These are phyloP conservation scores for Davidsoniella eucalypti DNA, from an alignment of 2,329 filamentous ascomycete genomes.

Conservation along the genomic window DNA sequence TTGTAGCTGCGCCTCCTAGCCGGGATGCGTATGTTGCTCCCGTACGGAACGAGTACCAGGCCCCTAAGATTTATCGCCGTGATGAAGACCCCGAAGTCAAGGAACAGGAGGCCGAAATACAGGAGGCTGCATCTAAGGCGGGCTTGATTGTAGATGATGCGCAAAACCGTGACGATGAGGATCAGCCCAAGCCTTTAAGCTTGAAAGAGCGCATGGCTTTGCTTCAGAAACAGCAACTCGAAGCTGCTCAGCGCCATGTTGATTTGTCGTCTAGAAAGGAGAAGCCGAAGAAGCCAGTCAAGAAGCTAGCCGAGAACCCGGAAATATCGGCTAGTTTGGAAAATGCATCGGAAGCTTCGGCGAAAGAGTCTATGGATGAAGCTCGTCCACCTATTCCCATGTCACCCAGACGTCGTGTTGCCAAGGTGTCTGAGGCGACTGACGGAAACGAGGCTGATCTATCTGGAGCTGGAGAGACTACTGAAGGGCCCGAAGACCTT, in stretches of 20 bases:
- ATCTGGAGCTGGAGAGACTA: slow-evolving; percentile 47
- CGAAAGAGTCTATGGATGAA: slow-evolving; percentile 35
- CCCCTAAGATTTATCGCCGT: slow-evolving; percentile 62
- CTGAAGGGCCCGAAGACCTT: slow-evolving; percentile 39
- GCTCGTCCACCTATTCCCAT: slow-evolving; percentile 27
- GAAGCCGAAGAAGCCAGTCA: slow-evolving; percentile 58
- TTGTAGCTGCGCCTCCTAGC: slow-evolving; percentile 86
- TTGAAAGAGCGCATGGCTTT: slow-evolving; percentile 91
- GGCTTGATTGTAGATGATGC: slow-evolving; percentile 36
- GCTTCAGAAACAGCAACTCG: slow-evolving; percentile 82
- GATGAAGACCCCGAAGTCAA: slow-evolving; percentile 69
- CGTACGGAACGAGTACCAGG: slow-evolving; percentile 44
- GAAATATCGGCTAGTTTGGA: slow-evolving; percentile 18
- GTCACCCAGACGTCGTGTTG: slow-evolving; percentile 29
- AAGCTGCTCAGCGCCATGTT: slow-evolving; percentile 69
- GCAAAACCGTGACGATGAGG: slow-evolving; percentile 45
- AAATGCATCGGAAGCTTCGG: slow-evolving; percentile 25
- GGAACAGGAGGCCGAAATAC: slow-evolving; percentile 47
- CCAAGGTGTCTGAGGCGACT: slow-evolving; percentile 22
- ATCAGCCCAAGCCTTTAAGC: slow-evolving; percentile 80
- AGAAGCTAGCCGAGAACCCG: slow-evolving; percentile 43
- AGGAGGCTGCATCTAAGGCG: slow-evolving; percentile 52
- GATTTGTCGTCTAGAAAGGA: slow-evolving; percentile 68
- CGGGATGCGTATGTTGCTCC: slow-evolving; percentile 80
- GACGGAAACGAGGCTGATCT: slow-evolving; percentile 51